Evolutionary conservation across 106 monocot species (phyloP), one percentile per base, ranked within the genome.

Genomic region (Posidonia australis): DNA sequence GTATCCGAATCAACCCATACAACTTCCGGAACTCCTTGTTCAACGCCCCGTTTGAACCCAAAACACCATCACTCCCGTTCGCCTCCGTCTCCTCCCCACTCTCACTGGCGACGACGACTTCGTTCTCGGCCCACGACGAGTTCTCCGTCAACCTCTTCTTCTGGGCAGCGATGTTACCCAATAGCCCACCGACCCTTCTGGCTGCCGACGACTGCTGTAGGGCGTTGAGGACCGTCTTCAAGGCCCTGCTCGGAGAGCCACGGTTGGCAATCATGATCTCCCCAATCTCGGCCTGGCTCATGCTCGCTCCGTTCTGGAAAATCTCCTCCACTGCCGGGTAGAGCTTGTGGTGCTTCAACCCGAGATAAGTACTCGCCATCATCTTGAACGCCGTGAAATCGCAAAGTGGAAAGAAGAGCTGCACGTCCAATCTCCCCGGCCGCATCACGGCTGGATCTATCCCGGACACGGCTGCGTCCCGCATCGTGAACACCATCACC

Each of bases 261-360:
- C 74, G 49, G 74, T 81, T 67, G 1, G 88, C 81, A 13, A 88
- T 78, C 84, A 88, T 81, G 72, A 87, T 87, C 80, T 87, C 87
- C 9, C 87, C 75, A 59, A 87, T 72, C 70, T 80, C 83, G 0
- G 80, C 80, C 0, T 67, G 83, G 72, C 87, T 87, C 26, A 83
- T 31, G 24, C 51, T 61, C 4, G 70, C 81, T 0, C 79, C 81
- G 46, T 13, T 56, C 64, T 70, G 78, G 63, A 87, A 87, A 3
- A 70, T 75, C 72, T 81, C 87, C 60, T 83, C 87, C 51, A 87
- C 83, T 43, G 80, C 69, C 18, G 80, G 75, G 53, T 83, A 83
- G 36, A 87, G 73, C 64, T 81, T 87, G 78, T 87, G 87, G 44
- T 83, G 83, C 52, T 73, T 87, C 30, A 87, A 48, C 20, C 83